Base-by-base conservation (phyloP, 352 stramenopile species). In the Thalassiosira ordinaria region DNA sequence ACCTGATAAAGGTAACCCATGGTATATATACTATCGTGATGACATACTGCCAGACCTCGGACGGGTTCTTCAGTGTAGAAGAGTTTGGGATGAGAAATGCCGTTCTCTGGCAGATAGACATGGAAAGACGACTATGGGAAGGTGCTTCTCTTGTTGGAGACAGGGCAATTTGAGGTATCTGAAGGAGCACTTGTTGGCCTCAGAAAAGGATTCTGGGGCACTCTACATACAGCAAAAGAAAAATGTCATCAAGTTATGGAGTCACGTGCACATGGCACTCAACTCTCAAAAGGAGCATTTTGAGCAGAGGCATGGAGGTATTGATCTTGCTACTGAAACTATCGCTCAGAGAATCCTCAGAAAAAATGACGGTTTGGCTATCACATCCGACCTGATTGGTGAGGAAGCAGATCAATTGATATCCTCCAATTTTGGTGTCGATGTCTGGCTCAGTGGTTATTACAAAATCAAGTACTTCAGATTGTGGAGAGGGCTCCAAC, bases 221-320 rank as follows among this genome's bases (percentile, higher is more conserved):
- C 59, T 59, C 29, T 70, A 59, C 27, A 9, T 24, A 26, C 61
- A 70, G 35, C 41, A 44, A 2, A 70, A 59, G 61, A 59, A 41
- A 14, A 60, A 14, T 47, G 61, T 70, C 4, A 16, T 70, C 26
- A 33, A 59, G 27, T 14, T 70, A 7, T 70, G 61, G 61, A 24
- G 5, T 20, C 41, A 70, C 16, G 20, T 70, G n/a, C 41, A 39
- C 1, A 39, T 70, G 61, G 61, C 41, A 3, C 20, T 67, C 13
- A 44, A 70, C 26, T 70, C 61, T 31, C 29, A 47, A 18, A 70
- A 70, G 39, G 53, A 47, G 6, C 41, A 46, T 29, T 22, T 70
- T 18, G 61, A 59, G 26, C 9, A 31, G 22, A 57, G 46, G 11
- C 41, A 24, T 26, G 61, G 61, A 2, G 61, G 61, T 26, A 31